A percentile compares a stretch with the other conserved stretches of the same genome.
Conservation (phyloP, 805 yeast genomes). For the Candida taoyuanica region DNA sequence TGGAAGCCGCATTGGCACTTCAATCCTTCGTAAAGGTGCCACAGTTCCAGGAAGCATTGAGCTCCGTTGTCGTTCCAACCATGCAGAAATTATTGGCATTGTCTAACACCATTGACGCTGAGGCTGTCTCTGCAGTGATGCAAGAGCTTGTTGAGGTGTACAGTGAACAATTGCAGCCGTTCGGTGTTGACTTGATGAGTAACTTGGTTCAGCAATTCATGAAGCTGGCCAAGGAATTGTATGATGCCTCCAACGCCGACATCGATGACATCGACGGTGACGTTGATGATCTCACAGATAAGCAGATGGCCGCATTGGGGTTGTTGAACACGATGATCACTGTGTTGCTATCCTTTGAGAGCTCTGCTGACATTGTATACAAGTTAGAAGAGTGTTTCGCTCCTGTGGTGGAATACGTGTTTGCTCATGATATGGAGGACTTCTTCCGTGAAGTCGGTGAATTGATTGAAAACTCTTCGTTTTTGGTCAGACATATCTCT, state of each 20-base stretch:
- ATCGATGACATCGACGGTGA: slow-evolving; percentile 33
- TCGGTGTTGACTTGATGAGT: slow-evolving; percentile 65
- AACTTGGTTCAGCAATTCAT: slow-evolving; percentile 71
- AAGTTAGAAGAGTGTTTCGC: slow-evolving; percentile 61
- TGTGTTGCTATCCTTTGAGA: slow-evolving; percentile 76
- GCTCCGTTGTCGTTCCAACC: slow-evolving; percentile 66
- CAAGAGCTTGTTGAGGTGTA: slow-evolving; percentile 92
- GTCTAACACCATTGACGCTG: slow-evolving; percentile 81
- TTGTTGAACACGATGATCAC: slow-evolving; percentile 79
- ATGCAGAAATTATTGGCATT: slow-evolving; percentile 75
- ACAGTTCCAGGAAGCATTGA: slow-evolving; percentile 63
- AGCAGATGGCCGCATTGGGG: slow-evolving; percentile 78
- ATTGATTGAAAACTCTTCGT: slow-evolving; percentile 64
- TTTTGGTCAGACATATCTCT: slow-evolving; percentile 54
- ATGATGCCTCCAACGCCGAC: slow-evolving; percentile 51
- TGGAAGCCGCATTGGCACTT: slow-evolving; percentile 80
- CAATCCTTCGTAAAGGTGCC: slow-evolving; percentile 69
- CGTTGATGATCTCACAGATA: slow-evolving; percentile 49
- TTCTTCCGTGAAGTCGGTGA: slow-evolving; percentile 76
- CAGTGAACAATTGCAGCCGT: slow-evolving; percentile 86
- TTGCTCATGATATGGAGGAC: slow-evolving; percentile 62
- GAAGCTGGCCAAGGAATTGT: slow-evolving; percentile 60
- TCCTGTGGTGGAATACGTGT: slow-evolving; percentile 66
- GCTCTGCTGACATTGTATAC: slow-evolving; percentile 60
- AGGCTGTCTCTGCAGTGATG: slow-evolving; percentile 83